These are phyloP conservation scores for Testicularia cyperi DNA, from an alignment of 1,284 basidiomycete species.

Conservation along the genomic window DNA sequence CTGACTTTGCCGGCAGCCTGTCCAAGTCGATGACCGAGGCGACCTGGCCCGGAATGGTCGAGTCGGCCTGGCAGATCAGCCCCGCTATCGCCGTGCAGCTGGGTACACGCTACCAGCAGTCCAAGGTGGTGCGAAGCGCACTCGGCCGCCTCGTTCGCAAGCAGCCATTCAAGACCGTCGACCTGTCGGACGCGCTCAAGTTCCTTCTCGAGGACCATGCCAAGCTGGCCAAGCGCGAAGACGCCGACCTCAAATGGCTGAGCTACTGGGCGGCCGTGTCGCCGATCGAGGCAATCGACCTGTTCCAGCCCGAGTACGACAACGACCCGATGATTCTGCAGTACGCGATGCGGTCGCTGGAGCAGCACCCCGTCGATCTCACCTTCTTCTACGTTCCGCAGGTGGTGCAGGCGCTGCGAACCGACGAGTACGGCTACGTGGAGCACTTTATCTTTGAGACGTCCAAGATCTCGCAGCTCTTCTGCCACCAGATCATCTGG, in stretches of 20 bases:
- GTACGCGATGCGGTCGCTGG: constrained; percentile 93
- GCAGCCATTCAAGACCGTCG: constrained; percentile 72
- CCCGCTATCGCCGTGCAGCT: constrained; percentile 81
- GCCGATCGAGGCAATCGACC: constrained; percentile 66
- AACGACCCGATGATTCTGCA: constrained; percentile 85
- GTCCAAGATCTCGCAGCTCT: constrained; percentile 92
- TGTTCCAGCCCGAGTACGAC: constrained; percentile 60
- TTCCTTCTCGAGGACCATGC: constrained; percentile 82
- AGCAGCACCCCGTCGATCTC: constrained; percentile 88
- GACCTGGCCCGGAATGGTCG: constrained; percentile 71
- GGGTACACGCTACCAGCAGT: constrained; percentile 84
- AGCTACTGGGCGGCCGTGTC: constrained; percentile 85
- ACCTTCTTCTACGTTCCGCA: constrained; percentile 99
- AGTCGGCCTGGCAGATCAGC: constrained; percentile 78
- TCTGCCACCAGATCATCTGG: constrained; percentile 99
- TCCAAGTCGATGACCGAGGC: constrained; percentile 65
- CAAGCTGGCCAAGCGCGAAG: constrained; percentile 66
- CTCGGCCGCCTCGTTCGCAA: constrained; percentile 74
- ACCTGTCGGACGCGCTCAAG: constrained; percentile 75
- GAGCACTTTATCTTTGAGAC: constrained; percentile 95
- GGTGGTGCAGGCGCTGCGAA: constrained; percentile 87
- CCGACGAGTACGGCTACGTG: constrained; percentile 81
- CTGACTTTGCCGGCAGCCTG: constrained; percentile 40
- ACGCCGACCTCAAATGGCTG: constrained; percentile 68
- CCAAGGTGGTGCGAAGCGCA: constrained; percentile 68